Evolutionary conservation across 2,329 filamentous ascomycete species (phyloP).

Genomic region (Stemphylium beticola): DNA sequence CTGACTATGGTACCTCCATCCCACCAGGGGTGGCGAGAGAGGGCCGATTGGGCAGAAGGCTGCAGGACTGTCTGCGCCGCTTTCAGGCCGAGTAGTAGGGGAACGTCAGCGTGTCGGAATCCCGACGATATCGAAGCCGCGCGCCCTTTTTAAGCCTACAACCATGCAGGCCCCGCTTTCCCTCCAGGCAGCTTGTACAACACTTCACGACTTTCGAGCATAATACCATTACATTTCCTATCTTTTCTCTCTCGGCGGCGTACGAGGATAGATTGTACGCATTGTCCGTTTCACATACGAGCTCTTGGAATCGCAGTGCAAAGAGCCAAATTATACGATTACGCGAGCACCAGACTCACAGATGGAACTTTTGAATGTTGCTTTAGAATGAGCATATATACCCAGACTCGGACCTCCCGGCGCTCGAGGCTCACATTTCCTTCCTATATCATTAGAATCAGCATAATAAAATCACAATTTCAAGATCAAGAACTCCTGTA

Average conservation of each 20-base stretch:
- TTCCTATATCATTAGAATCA: too few relatives aligned
- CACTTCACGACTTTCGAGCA: not conserved
- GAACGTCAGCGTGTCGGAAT: constrained; percentile 1
- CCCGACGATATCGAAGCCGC: constrained; percentile 15
- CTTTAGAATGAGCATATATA: not conserved
- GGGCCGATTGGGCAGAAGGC: constrained; percentile 21
- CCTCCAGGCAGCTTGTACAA: not conserved
- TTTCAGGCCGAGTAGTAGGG: constrained; percentile 16
- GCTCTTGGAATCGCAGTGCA: not conserved
- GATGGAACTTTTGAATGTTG: not conserved
- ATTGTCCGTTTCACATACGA: not conserved
- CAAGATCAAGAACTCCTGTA: too few relatives aligned
- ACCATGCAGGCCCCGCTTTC: not conserved
- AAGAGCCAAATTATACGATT: not conserved
- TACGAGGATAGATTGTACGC: not conserved
- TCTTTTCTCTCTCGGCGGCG: not conserved
- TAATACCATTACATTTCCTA: not conserved
- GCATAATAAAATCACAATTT: too few relatives aligned
- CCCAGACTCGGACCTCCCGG: not conserved
- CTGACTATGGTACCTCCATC: constrained; percentile 25
- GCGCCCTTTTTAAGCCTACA: not conserved
- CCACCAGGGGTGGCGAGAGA: constrained; percentile 4
- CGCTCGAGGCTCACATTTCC: too few relatives aligned
- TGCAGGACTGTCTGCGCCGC: constrained; percentile 27
- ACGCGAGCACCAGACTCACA: not conserved